Percentiles rank a stretch among this genome's conserved stretches.
phyloP scores from a whole-genome alignment of 2,329 filamentous ascomycete genomes.

The Alternaria postmessia region DNA sequence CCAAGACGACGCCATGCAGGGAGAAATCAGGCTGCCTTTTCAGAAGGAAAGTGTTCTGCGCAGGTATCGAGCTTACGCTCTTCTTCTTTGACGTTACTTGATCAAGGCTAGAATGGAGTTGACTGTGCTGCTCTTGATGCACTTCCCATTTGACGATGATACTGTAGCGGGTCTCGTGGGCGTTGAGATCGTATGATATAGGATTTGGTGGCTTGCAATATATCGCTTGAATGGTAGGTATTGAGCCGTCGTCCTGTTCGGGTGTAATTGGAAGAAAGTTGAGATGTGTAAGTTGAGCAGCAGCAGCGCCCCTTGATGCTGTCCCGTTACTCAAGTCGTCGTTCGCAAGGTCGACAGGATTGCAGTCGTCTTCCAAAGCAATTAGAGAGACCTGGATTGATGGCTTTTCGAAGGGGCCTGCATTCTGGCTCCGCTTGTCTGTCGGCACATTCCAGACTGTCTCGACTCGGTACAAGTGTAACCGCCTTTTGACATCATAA shows the following conservation, averaged over 20 bases:
- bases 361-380: conserved; percentile 42
- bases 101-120: conserved; percentile 78
- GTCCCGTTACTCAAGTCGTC: conserved; percentile 33
- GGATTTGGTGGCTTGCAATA: conserved; percentile 67
- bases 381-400: conserved; percentile 41
- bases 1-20: conserved; percentile 74
- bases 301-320: conserved; percentile 36
- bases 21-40: conserved; percentile 71
- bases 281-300: conserved; percentile 70
- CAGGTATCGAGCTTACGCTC: conserved; percentile 52
- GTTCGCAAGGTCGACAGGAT: conserved; percentile 35
- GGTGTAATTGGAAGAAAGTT: conserved; percentile 74
- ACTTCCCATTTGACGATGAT: conserved; percentile 86
- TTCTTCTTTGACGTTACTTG: conserved; percentile 74
- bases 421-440: conserved; percentile 63
- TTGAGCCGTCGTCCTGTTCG: conserved; percentile 66
- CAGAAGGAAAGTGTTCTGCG: conserved; percentile 49
- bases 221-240: conserved; percentile 74
- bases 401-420: conserved; percentile 50
- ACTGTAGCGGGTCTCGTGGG: conserved; percentile 72
- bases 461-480: conserved; percentile 76
- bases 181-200: conserved; percentile 57
- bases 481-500: conserved; percentile 73
- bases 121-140: conserved; percentile 66
- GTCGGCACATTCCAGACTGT: conserved; percentile 75